A percentile compares a stretch with the other conserved stretches of the same genome.
phyloP scores from a whole-genome alignment of 495 filamentous ascomycete genomes.

The Penicillium lividum region DNA sequence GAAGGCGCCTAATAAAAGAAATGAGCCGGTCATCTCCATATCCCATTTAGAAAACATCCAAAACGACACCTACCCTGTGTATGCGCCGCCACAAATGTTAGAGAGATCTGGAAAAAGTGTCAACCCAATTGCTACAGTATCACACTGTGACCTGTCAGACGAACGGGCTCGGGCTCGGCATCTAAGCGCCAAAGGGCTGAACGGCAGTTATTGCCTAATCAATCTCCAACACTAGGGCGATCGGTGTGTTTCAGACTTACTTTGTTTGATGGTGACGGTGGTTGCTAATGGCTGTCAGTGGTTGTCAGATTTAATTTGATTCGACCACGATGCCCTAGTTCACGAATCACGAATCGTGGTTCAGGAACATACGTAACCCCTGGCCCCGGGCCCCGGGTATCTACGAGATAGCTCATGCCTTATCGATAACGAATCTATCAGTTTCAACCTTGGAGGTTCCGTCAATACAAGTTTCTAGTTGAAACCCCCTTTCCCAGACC shows the following conservation, averaged over 20 bases:
- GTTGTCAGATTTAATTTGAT: not conserved
- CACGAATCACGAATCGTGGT: not conserved
- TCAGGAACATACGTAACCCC: not conserved
- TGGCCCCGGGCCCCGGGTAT: not conserved
- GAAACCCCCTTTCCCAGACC: not conserved
- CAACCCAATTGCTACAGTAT: slow-evolving; percentile 3
- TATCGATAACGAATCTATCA: not conserved
- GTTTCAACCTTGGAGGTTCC: not conserved
- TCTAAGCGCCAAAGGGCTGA: not conserved
- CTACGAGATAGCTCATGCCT: not conserved
- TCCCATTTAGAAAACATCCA: not conserved
- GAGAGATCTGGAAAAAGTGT: not conserved
- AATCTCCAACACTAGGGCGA: slow-evolving; percentile 4
- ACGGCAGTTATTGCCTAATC: not conserved
- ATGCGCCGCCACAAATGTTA: not conserved
- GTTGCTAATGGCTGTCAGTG: not conserved
- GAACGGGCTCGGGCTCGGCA: not conserved
- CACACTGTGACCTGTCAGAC: not conserved
- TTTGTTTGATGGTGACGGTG: not conserved
- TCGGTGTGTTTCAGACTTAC: slow-evolving; percentile 7
- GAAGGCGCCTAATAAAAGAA: not conserved
- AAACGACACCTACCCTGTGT: not conserved
- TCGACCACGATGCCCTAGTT: not conserved
- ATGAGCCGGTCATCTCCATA: no score
- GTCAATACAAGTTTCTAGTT: not conserved